Percentiles rank a stretch among this genome's conserved stretches.
phyloP scores from a whole-genome alignment of 305 asterid genomes.

The Solanum chacoense region DNA sequence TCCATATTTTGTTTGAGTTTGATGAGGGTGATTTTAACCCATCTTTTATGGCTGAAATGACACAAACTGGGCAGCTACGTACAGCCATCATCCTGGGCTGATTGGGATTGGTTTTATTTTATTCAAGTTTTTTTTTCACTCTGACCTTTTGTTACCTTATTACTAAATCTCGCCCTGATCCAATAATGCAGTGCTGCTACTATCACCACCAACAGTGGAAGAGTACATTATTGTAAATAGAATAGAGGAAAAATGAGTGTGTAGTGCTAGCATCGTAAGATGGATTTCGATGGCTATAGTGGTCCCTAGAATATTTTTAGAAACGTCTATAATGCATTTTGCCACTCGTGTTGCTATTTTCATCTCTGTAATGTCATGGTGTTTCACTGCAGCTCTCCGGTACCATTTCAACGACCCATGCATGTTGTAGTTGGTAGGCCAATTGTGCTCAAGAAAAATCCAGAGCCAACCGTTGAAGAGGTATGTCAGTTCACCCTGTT shows the following conservation, averaged over 20 bases:
- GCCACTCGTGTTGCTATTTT: not conserved
- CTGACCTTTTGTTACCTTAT: not conserved
- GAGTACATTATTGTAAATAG: not conserved
- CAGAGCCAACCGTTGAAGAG: slow-evolving; percentile 71
- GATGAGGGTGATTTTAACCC: not conserved
- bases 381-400: slow-evolving; percentile 59
- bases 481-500: slow-evolving; percentile 14
- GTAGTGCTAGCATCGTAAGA: not conserved
- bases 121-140: not conserved
- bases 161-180: not conserved
- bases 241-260: not conserved
- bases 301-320: not conserved
- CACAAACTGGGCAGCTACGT: not conserved
- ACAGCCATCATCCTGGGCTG: not conserved
- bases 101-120: too few relatives aligned
- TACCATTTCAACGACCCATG: slow-evolving; percentile 67
- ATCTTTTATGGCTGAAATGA: not conserved
- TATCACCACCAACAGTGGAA: not conserved
- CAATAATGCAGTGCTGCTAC: not conserved
- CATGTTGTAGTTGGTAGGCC: slow-evolving; percentile 94
- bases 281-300: not conserved
- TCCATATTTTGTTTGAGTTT: not conserved
- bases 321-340: not conserved
- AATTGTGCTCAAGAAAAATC: slow-evolving; percentile 46
- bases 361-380: not conserved